A percentile compares a stretch with the other conserved stretches of the same genome.
Evolutionary conservation across 352 stramenopile species (phyloP).

Genomic region (Globisporangium heterothallicum): DNA sequence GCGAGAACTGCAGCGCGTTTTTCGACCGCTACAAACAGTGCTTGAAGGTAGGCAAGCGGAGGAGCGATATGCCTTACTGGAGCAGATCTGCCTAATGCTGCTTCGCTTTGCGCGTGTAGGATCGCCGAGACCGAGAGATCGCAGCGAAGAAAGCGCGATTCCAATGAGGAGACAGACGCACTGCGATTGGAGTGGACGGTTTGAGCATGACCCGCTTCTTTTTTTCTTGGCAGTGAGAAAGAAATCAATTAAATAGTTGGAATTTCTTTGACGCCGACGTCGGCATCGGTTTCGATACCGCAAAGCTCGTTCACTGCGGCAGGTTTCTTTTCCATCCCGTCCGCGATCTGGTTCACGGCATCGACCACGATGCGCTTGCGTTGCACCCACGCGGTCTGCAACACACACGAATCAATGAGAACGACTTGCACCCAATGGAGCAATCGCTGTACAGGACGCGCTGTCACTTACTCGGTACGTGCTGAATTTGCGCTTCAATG

Average conservation of each 20-base stretch:
- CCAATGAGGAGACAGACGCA: slow-evolving; percentile 2
- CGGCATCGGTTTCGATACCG: slow-evolving; percentile 65
- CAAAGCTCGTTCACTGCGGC: slow-evolving; percentile 56
- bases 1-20: slow-evolving; percentile 41
- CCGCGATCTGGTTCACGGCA: slow-evolving; percentile 68
- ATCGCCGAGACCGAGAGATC: slow-evolving; percentile 34
- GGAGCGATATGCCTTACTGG: too few species aligned
- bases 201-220: too few species aligned
- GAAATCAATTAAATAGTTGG: slow-evolving; percentile 48
- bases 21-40: slow-evolving; percentile 70
- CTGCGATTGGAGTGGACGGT: background rate
- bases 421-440: background rate
- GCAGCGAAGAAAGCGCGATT: slow-evolving; percentile 25
- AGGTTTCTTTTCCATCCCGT: slow-evolving; percentile 81
- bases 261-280: slow-evolving; percentile 60
- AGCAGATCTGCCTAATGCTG: background rate
- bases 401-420: slow-evolving; percentile 3
- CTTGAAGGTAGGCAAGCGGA: slow-evolving; percentile 44
- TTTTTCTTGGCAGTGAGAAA: too few species aligned
- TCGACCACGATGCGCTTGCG: slow-evolving; percentile 79
- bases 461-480: slow-evolving; percentile 43
- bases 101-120: slow-evolving; percentile 10
- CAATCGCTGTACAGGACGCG: background rate
- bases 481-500: slow-evolving; percentile 59
- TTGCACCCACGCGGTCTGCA: slow-evolving; percentile 59